Conservation (phyloP, 306 rosid species). For the Arachis hypogaea region DNA sequence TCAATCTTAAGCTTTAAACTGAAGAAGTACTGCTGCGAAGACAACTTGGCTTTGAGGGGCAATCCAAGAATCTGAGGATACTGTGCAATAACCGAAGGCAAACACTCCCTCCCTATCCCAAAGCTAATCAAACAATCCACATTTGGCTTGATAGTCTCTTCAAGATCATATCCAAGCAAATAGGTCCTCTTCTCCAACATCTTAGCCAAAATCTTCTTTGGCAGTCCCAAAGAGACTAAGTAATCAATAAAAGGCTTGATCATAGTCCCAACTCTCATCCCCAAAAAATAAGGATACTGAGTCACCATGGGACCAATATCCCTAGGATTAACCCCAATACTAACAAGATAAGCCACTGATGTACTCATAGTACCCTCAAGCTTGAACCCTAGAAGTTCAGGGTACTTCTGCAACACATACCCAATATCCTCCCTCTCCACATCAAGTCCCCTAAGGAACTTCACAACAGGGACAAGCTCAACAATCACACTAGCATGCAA, state of each 20-base stretch:
- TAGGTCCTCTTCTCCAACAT: slow-evolving; percentile 91
- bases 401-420: slow-evolving; percentile 82
- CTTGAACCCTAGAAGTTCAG: slow-evolving; percentile 92
- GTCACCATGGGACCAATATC: slow-evolving; percentile 97
- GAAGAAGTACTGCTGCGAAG: slow-evolving; percentile 82
- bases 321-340: slow-evolving; percentile 86
- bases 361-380: slow-evolving; percentile 99
- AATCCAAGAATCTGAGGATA: slow-evolving; percentile 82
- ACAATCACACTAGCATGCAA: slow-evolving; percentile 93
- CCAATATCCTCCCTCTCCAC: slow-evolving; percentile 88
- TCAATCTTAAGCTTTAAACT: slow-evolving; percentile 90
- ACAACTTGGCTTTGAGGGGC: slow-evolving; percentile 85
- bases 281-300: slow-evolving; percentile 83
- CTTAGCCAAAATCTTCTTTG: slow-evolving; percentile 76
- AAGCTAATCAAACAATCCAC: slow-evolving; percentile 85
- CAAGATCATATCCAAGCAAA: slow-evolving; percentile 77
- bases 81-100: slow-evolving; percentile 78
- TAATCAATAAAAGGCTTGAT: slow-evolving; percentile 81
- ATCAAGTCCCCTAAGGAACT: slow-evolving; percentile 88
- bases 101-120: slow-evolving; percentile 66
- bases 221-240: slow-evolving; percentile 71
- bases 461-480: slow-evolving; percentile 90
- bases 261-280: slow-evolving; percentile 93
- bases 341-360: slow-evolving; percentile 90
- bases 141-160: slow-evolving; percentile 81